Base-by-base conservation (phyloP, 2,329 filamentous ascomycete species). In the Coniochaeta ligniaria region DNA sequence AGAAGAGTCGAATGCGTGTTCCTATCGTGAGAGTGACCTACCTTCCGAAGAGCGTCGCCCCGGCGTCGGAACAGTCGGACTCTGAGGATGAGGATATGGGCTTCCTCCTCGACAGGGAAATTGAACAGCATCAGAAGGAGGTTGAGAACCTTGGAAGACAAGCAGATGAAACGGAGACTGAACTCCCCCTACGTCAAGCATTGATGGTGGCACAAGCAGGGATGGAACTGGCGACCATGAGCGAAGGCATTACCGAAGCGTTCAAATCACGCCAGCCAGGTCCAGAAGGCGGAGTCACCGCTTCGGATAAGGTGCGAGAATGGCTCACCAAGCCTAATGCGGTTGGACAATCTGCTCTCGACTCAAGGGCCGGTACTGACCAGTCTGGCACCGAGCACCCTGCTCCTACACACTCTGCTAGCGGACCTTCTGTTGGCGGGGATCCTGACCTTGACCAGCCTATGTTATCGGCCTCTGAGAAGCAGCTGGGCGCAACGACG, bases 51-150 rank as follows among this genome's bases (percentile, higher is more conserved):
- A 38, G 55, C 2, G 43, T 36, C 17, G 14, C 45, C 22, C 65
- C 66, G 12, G 66, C 73, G 12, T 64, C 72, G 5, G 76, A 78
- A 55, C 73, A 76, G 59, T 80, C 81, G 0, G 82, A 85, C 59
- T 80, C 78, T 58, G 81, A 85, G 50, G 83, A 86, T 60, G 83
- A 85, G 56, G 80, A 83, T 52, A 81, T 85, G 73, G 82, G 78
- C 20, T 81, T 83, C 58, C 82, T 82, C 61, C 83, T 86, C 59
- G 76, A 80, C 59, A 74, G 74, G 59, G 75, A 84, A 64, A 83
- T 85, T 41, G 69, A 74, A 47, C 81, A 84, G 66, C 76, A 78
- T 1, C 78, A 84, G 62, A 72, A 72, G 0, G 76, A 82, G 59
- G 66, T 86, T 33, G 75, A 75, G 61, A 79, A 77, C 57, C 69